Evolutionary conservation across 768 basidiomycete genomes (phyloP).

Genomic region (Lactarius akahatsu): DNA sequence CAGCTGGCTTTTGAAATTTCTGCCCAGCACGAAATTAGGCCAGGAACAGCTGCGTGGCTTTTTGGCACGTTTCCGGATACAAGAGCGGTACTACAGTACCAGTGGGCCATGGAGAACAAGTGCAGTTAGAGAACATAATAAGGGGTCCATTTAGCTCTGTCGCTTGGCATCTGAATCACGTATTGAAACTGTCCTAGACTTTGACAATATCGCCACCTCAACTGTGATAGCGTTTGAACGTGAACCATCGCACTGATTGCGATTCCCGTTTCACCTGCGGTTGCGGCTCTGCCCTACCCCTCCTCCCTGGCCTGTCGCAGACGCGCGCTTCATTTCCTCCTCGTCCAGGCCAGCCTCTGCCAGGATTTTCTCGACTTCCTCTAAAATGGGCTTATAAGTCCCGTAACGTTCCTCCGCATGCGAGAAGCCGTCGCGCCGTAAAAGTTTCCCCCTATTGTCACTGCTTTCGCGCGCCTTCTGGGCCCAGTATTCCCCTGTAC

Average conservation of each 20-base stretch:
- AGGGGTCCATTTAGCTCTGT: background rate
- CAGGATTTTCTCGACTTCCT: slow-evolving; percentile 81
- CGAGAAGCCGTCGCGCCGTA: slow-evolving; percentile 75
- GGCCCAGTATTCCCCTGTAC: slow-evolving; percentile 76
- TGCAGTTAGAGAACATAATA: background rate
- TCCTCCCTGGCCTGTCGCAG: slow-evolving; percentile 40
- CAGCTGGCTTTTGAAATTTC: background rate
- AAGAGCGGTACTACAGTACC: background rate
- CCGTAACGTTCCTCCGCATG: slow-evolving; percentile 74
- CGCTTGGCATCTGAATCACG: background rate
- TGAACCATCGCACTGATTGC: background rate
- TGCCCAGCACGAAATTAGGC: background rate
- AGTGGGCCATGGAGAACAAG: background rate
- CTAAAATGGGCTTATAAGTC: slow-evolving; percentile 76
- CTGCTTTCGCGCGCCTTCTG: slow-evolving; percentile 60
- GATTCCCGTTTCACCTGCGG: slow-evolving; percentile 36
- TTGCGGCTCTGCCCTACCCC: slow-evolving; percentile 49
- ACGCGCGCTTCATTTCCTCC: slow-evolving; percentile 68
- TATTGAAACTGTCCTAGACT: background rate
- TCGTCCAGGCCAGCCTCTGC: slow-evolving; percentile 83
- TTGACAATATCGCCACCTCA: background rate
- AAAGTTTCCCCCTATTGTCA: slow-evolving; percentile 72
- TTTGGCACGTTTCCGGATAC: background rate
- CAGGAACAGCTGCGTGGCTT: background rate
- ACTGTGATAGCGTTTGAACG: background rate